Base-by-base conservation (phyloP, 2,329 filamentous ascomycete genomes). In the Epichloe coenophiala region DNA sequence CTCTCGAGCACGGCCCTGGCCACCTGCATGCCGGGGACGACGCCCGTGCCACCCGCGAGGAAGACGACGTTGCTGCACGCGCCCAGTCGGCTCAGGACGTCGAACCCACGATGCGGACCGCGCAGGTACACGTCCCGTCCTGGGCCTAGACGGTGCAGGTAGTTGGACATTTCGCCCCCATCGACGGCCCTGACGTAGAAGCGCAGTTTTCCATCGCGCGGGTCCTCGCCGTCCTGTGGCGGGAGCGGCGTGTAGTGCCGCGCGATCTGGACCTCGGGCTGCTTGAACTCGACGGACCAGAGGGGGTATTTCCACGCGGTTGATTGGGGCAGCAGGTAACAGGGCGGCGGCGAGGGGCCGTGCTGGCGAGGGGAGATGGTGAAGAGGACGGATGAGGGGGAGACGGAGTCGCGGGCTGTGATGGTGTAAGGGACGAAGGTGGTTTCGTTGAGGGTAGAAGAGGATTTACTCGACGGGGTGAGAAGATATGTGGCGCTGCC, bases 211-310 rank as follows among this genome's bases (percentile, higher is more conserved):
- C 72, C 68, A 36, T 61, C 59, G n/a, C 64, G 58, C 2, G 58
- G 59, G 2, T 65, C 60, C 13, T 62, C 58, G 4, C 48, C 57
- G 1, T 54, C 48, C 0, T 57, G 27, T 0, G 80, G 76, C 0
- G 88, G 88, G 0, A 98, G 71, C 1, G 91, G 89, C 4, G 93
- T 97, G 67, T 98, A 98, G 52, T 88, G 83, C 54, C 93, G 73
- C 42, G 88, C 87, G 58, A 98, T 95, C 68, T 96, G 90, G 51
- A 97, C 70, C 64, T 95, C 83, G 2, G 93, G 93, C 69, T 97
- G 93, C 69, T 95, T 95, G 62, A 95, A 81, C 70, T 96, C 86
- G 36, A 97, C 84, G 55, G 84, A 89, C 85, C 88, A 95, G 41
- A 94, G 75, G 4, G 86, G 84, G 51, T 78, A 56, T 11, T 56